Conservation (phyloP, 352 stramenopile genomes). For the Phytophthora meadii region DNA sequence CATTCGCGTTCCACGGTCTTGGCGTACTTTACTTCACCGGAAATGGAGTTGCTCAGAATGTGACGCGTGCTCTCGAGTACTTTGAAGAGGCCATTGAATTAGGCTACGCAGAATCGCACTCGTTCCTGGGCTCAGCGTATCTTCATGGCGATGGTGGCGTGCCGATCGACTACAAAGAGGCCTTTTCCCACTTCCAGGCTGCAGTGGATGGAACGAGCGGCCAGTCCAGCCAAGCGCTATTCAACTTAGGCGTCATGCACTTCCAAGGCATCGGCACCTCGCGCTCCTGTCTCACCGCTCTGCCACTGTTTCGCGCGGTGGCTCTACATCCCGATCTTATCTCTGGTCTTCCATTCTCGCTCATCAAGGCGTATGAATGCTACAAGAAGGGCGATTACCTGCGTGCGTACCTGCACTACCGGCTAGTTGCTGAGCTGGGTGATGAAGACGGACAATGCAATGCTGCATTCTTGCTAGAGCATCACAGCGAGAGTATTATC, state of each 20-base stretch:
- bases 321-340: conserved; percentile 63
- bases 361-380: conserved; percentile 71
- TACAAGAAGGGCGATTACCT: conserved; percentile 69
- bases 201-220: conserved; percentile 50
- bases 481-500: conserved; percentile 54
- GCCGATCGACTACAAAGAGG: conserved; percentile 45
- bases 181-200: conserved; percentile 68
- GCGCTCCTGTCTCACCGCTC: conserved; percentile 48
- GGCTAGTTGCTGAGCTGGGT: conserved; percentile 64
- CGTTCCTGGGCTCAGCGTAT: conserved; percentile 73
- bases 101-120: conserved; percentile 74
- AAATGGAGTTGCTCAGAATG: conserved; percentile 62
- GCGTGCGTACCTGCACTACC: conserved; percentile 76
- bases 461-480: conserved; percentile 76
- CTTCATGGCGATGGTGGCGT: conserved; percentile 67
- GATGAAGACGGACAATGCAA: conserved; percentile 74
- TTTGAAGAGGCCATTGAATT: conserved; percentile 65
- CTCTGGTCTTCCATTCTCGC: conserved; percentile 63
- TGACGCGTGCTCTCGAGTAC: conserved; percentile 60
- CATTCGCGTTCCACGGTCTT: conserved; percentile 73
- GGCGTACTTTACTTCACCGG: conserved; percentile 69
- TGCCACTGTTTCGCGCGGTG: conserved; percentile 70
- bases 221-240: conserved; percentile 61
- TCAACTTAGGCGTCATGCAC: conserved; percentile 83
- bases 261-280: conserved; percentile 63